phyloP scores from a whole-genome alignment of 1,139 yeast species.

The Geotrichum bryndzae region DNA sequence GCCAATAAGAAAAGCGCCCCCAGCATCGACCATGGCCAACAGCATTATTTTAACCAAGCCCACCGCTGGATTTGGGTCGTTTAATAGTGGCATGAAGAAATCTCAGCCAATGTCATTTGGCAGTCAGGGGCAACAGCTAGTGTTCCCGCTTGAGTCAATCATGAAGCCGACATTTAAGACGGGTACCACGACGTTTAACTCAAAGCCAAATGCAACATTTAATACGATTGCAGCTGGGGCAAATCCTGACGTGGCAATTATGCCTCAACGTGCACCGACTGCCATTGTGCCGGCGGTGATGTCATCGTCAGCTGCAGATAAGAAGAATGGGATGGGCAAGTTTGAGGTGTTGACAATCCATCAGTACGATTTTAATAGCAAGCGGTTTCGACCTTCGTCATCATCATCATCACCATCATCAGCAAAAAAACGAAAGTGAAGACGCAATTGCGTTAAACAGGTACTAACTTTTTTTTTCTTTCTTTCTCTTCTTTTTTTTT shows the following conservation, averaged over 20 bases:
- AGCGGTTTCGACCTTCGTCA: background rate
- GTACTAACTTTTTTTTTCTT: background rate
- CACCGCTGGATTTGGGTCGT: background rate
- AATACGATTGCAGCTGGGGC: background rate
- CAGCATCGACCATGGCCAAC: background rate
- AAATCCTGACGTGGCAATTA: background rate
- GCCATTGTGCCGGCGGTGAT: background rate
- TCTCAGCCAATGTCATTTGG: slow-evolving; percentile 11
- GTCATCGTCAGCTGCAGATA: background rate
- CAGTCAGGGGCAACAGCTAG: slow-evolving; percentile 17
- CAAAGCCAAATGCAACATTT: background rate
- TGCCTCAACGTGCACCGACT: background rate
- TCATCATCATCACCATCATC: background rate
- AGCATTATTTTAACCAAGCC: background rate
- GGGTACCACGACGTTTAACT: background rate
- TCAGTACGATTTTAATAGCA: slow-evolving; percentile 12
- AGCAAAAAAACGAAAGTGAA: background rate
- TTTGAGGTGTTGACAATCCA: slow-evolving; percentile 18
- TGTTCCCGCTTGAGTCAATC: slow-evolving; percentile 13
- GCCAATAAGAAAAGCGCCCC: background rate
- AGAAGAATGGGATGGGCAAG: slow-evolving; percentile 16
- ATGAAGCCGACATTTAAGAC: background rate
- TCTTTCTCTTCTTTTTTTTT: background rate
- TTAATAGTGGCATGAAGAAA: background rate
- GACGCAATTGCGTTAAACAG: background rate